These are phyloP conservation scores for sunflower (Helianthus annuus) DNA, from an alignment of 129 eudicot genomes.

Conservation along the genomic window DNA sequence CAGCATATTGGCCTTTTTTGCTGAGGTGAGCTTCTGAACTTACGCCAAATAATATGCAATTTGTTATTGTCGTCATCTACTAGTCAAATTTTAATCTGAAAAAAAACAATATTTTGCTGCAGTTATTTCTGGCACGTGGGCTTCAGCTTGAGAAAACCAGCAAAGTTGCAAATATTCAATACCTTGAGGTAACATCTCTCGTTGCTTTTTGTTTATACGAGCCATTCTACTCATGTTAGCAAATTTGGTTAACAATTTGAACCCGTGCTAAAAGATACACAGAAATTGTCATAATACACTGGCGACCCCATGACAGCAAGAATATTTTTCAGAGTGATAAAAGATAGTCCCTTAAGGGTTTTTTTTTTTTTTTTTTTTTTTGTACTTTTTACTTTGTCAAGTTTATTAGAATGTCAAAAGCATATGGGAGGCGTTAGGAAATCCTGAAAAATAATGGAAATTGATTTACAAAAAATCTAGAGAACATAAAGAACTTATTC, in stretches of 20 bases:
- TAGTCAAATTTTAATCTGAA: background rate
- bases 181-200: constrained; percentile 55
- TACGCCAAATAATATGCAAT: constrained; percentile 14
- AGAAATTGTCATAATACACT: background rate
- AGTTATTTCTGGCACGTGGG: constrained; percentile 69
- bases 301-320: background rate
- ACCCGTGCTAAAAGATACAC: background rate
- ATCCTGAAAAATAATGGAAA: constrained; percentile 6
- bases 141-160: constrained; percentile 79
- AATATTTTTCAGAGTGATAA: background rate
- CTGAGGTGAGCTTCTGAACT: constrained; percentile 48
- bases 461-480: constrained; percentile 24
- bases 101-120: constrained; percentile 17
- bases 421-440: background rate
- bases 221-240: background rate
- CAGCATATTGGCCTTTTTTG: constrained; percentile 59
- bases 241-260: background rate
- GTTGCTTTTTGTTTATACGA: constrained; percentile 15
- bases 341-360: constrained; percentile 22
- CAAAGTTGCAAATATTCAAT: constrained; percentile 59
- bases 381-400: constrained; percentile 20
- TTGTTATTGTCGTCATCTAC: background rate
- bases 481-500: constrained; percentile 33
- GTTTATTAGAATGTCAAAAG: background rate
- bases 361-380: background rate